Conservation (phyloP, 2,329 filamentous ascomycete genomes). For the Tolypocladium inflatum region DNA sequence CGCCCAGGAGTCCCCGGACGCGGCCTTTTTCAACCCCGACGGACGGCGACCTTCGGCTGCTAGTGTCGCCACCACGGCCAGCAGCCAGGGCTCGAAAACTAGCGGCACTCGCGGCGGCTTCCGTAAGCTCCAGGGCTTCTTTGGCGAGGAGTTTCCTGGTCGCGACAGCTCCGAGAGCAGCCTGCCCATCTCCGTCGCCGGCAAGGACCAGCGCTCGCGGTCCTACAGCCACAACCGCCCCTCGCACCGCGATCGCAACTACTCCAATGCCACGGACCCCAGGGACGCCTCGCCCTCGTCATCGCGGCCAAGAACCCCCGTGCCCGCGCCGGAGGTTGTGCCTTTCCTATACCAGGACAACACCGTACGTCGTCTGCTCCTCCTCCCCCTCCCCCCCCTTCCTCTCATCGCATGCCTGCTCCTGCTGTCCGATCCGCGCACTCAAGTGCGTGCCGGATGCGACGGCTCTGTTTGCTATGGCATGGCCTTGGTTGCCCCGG, state of each 20-base stretch:
- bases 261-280: constrained; percentile 66
- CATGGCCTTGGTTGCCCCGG: not conserved
- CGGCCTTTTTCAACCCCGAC: constrained; percentile 49
- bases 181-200: constrained; percentile 37
- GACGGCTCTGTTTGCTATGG: not conserved
- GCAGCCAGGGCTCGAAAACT: constrained; percentile 73
- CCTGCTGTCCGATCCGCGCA: not conserved
- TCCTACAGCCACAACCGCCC: constrained; percentile 51
- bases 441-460: not conserved
- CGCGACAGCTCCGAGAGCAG: constrained; percentile 67
- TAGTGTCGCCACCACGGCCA: constrained; percentile 68
- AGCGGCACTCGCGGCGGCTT: constrained; percentile 61
- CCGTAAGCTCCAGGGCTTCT: constrained; percentile 83
- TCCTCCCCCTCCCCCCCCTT: constrained; percentile 8
- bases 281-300: constrained; percentile 65
- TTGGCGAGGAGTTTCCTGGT: constrained; percentile 78
- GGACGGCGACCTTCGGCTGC: constrained; percentile 79
- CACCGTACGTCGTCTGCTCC: constrained; percentile 43
- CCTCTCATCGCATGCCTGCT: not conserved
- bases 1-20: constrained; percentile 50
- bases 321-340: constrained; percentile 85
- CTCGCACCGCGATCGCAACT: constrained; percentile 63
- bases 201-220: constrained; percentile 53
- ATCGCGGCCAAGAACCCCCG: constrained; percentile 73
- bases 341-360: constrained; percentile 91